Base-by-base conservation (phyloP, 257 asterid species). In the Catharanthus roseus region DNA sequence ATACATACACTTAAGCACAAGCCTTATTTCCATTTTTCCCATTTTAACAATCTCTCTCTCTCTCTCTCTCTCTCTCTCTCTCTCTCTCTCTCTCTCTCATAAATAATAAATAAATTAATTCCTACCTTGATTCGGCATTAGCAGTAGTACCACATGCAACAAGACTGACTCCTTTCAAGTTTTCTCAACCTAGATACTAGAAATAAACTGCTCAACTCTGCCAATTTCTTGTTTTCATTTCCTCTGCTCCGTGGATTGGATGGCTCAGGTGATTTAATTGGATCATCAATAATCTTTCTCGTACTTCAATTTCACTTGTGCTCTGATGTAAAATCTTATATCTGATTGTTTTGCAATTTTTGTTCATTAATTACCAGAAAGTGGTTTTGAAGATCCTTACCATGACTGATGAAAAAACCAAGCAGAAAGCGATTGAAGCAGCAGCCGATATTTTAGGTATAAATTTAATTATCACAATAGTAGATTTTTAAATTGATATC, bases 381-480 rank as follows among this genome's bases (percentile, higher is more conserved):
- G 82, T 89, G 77, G 85, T 87, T 60, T 8, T 90, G 81, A 89
- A 73, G 85, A 82, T 90, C 41, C 39, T 83, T 23, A 89, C 90
- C 72, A 88, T 89, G 97, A 77, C 90, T 19, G 96, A 90, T 81
- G 92, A 90, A 44, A 90, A 78, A 77, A 90, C 95, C 23, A 90
- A 86, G 85, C 88, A 90, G 82, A 90, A 83, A 75, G 92, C 96
- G 70, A 83, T 89, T 0, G 96, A 89, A 83, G 97, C 96, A 19
- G 96, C 92, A 45, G 96, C 97, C 23, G 95, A 90, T 79, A 78
- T 90, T 56, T 29, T 73, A 1, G 96, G 97, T 90, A 83, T 65
- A 41, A 21, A 41, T 65, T 65, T 65, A 23, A n/a, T 38, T 64
- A 4, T 38, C 1, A 13, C 8, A 38, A 38, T 3, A 38, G 42